Percentiles rank a stretch among this genome's conserved stretches.
phyloP scores from a whole-genome alignment of 1,139 yeast species.

The Yamadazyma siamensis region DNA sequence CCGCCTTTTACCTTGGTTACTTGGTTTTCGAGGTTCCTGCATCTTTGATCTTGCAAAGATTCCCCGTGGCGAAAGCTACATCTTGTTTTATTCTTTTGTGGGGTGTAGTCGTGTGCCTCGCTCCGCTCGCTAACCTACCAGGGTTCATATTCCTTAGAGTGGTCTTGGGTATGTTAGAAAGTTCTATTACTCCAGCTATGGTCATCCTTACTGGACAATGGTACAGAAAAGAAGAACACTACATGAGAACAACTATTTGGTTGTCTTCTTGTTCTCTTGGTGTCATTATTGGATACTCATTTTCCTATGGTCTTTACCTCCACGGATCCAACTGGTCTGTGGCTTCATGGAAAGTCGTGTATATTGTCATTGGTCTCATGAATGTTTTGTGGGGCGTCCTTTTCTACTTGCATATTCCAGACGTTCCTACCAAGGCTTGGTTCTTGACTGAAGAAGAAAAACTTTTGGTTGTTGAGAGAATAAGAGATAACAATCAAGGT shows the following conservation, averaged over 20 bases:
- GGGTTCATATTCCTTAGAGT: constrained; percentile 48
- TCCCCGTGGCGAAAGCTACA: constrained; percentile 51
- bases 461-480: constrained; percentile 10
- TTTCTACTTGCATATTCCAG: constrained; percentile 18
- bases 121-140: constrained; percentile 39
- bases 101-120: constrained; percentile 49
- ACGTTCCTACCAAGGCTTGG: constrained; percentile 16
- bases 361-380: constrained; percentile 46
- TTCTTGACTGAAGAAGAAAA: constrained; percentile 19
- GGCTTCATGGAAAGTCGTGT: constrained; percentile 23
- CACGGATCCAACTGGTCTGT: constrained; percentile 21
- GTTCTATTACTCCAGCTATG: constrained; percentile 29
- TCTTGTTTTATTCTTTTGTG: constrained; percentile 43
- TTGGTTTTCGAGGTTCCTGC: constrained; percentile 52
- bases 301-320: constrained; percentile 29
- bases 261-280: constrained; percentile 16
- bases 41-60: constrained; percentile 45
- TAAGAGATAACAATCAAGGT: constrained; percentile 22
- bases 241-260: constrained; percentile 27
- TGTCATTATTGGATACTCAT: constrained; percentile 23
- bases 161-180: constrained; percentile 35
- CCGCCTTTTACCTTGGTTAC: constrained; percentile 54
- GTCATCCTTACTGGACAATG: constrained; percentile 19
- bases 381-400: constrained; percentile 12
- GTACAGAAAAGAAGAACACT: constrained; percentile 27